Percentiles rank a stretch among this genome's conserved stretches.
Conservation (phyloP, 169 alveolate genomes). For the Besnoitia besnoiti region DNA sequence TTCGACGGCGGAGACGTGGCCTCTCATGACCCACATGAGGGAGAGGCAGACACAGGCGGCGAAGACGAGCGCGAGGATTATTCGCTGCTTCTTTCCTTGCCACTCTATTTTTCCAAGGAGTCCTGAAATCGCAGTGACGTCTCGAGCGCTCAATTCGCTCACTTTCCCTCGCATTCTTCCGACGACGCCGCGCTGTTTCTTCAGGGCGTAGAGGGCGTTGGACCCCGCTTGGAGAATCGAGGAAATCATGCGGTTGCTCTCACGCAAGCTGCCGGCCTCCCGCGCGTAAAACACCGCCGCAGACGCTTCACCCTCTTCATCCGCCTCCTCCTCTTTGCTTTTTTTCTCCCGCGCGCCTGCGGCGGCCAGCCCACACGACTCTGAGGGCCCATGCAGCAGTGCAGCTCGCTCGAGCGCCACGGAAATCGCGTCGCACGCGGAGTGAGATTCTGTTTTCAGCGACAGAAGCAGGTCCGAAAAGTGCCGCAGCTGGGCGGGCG, state of each 20-base stretch:
- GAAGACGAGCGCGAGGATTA: constrained; percentile 12
- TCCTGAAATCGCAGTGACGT: background rate
- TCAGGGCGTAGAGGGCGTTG: constrained; percentile 6
- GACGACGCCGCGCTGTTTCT: background rate
- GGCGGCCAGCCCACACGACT: no score
- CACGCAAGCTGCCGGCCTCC: constrained; percentile 1
- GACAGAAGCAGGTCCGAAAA: background rate
- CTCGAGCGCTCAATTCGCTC: background rate
- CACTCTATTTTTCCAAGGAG: background rate
- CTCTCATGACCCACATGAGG: constrained; percentile 3
- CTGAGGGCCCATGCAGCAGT: constrained; percentile 35
- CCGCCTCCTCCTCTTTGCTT: background rate
- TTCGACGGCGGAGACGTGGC: background rate
- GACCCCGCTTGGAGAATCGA: constrained; percentile 34
- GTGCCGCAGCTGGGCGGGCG: constrained; percentile 31
- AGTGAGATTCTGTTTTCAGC: background rate
- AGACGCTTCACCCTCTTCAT: background rate
- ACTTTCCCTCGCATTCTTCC: background rate
- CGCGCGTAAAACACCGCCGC: constrained; percentile 2
- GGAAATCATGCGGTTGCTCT: constrained; percentile 30
- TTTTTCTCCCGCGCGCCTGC: background rate
- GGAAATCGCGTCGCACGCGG: background rate
- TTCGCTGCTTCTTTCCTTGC: background rate
- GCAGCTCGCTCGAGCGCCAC: background rate
- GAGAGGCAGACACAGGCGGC: constrained; percentile 23